Base-by-base conservation (phyloP, 805 yeast genomes). In the Phaffomyces opuntiae region DNA sequence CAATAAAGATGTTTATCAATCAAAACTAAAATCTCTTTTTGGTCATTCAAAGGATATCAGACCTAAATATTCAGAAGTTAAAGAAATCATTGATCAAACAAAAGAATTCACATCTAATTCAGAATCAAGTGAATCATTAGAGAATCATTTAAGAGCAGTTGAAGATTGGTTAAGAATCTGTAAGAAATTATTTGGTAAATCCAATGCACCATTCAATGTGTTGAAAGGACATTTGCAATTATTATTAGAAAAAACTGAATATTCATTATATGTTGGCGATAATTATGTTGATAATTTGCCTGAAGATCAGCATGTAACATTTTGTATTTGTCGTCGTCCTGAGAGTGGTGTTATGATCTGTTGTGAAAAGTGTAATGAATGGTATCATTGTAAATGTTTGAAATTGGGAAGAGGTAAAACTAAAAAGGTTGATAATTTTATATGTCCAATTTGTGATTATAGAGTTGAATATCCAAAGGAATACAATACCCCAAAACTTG, bases 371-470 rank as follows among this genome's bases (percentile, higher is more conserved):
- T 84, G 91, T 60, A 68, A 73, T 44, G 87, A 82, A 54, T 82
- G 89, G 89, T 83, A 77, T 55, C 90, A 83, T 57, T 72, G 74
- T 39, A 63, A 62, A 14, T 83, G 90, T 61, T 67, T 83, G 38
- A 72, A 72, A 42, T 56, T 68, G 27, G 66, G 65, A 3, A 51
- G 60, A 14, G 63, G 66, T 50, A 49, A 49, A 35, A 42, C 63
- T 21, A 63, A 62, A 33, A 56, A 53, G 16, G 59, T 56, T 42
- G 65, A 64, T 4, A 61, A 66, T 11, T 81, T 72, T 52, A 60
- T 70, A 13, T 81, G 87, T 62, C 74, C 82, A 1, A 53, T 78
- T 24, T 81, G 87, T 59, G 77, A 75, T 53, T 59, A 57, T 48
- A 59, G 61, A 31, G 43, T 53, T 32, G 51, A 43, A 17, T 55